These are phyloP conservation scores for Pugionium dolabratum DNA, from an alignment of 345 rosid genomes.

Conservation along the genomic window DNA sequence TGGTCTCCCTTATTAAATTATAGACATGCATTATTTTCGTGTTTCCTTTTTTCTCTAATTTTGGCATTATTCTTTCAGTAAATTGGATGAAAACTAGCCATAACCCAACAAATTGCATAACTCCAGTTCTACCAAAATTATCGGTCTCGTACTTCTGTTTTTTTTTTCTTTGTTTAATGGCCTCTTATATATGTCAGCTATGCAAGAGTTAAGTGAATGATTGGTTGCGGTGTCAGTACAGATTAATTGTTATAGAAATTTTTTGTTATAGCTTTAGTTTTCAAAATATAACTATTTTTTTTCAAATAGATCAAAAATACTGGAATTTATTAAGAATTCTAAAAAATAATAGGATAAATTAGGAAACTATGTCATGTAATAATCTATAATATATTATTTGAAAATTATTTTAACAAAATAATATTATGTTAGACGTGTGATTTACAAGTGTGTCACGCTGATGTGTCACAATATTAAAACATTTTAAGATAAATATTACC, in stretches of 20 bases:
- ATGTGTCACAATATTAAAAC: too few species aligned
- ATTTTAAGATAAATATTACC: too few species aligned
- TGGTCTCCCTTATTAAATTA: not conserved
- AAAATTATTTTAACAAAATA: too few species aligned
- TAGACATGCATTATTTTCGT: constrained; percentile 13
- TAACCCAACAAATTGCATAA: not conserved
- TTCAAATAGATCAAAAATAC: not conserved
- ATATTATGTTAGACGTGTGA: too few species aligned
- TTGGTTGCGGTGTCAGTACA: too few species aligned
- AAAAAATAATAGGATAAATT: not conserved
- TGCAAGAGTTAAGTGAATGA: not conserved
- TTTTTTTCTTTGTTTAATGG: not conserved
- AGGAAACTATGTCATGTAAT: not conserved
- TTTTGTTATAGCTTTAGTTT: too few species aligned
- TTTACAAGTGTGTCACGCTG: too few species aligned
- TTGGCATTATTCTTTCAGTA: constrained; percentile 26
- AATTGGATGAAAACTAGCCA: constrained; percentile 19
- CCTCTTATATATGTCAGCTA: not conserved
- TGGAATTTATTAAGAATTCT: not conserved
- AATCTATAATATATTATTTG: too few species aligned
- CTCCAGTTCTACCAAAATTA: constrained; percentile 7
- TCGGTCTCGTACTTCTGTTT: not conserved
- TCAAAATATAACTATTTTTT: not conserved
- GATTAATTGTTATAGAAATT: too few species aligned
- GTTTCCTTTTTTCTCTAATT: not conserved